Percentiles rank a stretch among this genome's conserved stretches.
Evolutionary conservation across 805 yeast genomes (phyloP).

Genomic region (Limtongia smithiae): DNA sequence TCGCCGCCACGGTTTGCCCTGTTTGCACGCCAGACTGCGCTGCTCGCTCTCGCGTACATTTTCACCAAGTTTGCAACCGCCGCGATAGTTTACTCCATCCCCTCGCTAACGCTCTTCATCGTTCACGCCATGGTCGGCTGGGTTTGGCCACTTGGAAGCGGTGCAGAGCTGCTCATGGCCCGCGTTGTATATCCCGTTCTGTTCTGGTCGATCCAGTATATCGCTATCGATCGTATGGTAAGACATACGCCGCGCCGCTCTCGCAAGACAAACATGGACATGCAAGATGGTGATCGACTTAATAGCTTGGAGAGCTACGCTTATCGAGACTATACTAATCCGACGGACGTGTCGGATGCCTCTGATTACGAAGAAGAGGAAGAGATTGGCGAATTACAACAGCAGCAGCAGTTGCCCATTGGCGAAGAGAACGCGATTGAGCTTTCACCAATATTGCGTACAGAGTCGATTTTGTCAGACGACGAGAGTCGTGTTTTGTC

Average conservation of each 20-base stretch:
- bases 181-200: constrained; percentile 13
- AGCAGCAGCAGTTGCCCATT: background rate
- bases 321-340: no score
- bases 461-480: background rate
- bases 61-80: constrained; percentile 1
- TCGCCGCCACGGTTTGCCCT: background rate
- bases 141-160: constrained; percentile 14
- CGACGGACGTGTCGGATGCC: no score
- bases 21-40: constrained; percentile 14
- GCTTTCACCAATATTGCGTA: no score
- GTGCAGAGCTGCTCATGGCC: constrained; percentile 15
- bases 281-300: background rate
- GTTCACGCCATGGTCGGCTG: constrained; percentile 10
- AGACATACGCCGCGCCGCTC: background rate
- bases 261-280: background rate
- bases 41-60: constrained; percentile 7
- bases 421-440: background rate
- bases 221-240: constrained; percentile 13
- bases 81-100: background rate
- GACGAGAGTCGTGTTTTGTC: background rate
- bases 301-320: no score
- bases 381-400: no score
- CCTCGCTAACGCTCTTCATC: background rate
- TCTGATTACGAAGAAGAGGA: no score
- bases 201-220: constrained; percentile 10